Evolutionary conservation across 805 yeast species (phyloP), one percentile per base, ranked within the genome.

Genomic region (Myxozyma geophila): DNA sequence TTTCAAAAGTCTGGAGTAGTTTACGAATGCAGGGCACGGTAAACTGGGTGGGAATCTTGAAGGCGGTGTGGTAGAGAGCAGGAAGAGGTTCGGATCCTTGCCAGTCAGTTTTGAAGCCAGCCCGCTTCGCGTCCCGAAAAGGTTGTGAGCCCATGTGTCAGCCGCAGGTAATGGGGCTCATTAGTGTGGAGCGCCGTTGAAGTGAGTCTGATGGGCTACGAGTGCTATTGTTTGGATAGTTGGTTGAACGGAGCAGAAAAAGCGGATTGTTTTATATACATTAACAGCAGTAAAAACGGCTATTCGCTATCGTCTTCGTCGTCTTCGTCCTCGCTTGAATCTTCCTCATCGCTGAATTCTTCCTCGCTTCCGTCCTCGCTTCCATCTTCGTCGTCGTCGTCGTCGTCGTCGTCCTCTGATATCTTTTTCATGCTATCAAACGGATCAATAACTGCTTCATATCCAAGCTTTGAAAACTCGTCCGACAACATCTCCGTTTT

Each of bases 391-490:
- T 74, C 52, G 71, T 74, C 17, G 68, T 70, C 71, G 19, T 60
- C 71, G 68, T 70, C 71, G 19, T 60, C 71, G 3, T 67, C 75
- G 17, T 61, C 64, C 8, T 68, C 73, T 23, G 56, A 67, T 10
- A 58, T 71, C 39, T 59, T 70, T 33, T 49, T 55, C 35, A 63
- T 68, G 15, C 73, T 75, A n/a, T 74, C 74, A 17, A 87, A 75
- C 55, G 84, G 85, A 65, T 87, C 91, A 36, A 86, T 77, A 5
- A 74, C 72, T 35, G 88, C 88, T 0, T 77, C 75, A 72, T 88
- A 93, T 0, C 96, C 96, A 54, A 78, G 75, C 0, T 70, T 70
- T 9, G 70, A 71, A 60, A 92, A 83, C 59, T 80, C 84, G 17
- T 73, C 75, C 49, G 76, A 74, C 58, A 89, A 76, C 5, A 75